These are phyloP conservation scores for Cairneyella variabilis DNA, from an alignment of 495 filamentous ascomycete species.

Conservation along the genomic window DNA sequence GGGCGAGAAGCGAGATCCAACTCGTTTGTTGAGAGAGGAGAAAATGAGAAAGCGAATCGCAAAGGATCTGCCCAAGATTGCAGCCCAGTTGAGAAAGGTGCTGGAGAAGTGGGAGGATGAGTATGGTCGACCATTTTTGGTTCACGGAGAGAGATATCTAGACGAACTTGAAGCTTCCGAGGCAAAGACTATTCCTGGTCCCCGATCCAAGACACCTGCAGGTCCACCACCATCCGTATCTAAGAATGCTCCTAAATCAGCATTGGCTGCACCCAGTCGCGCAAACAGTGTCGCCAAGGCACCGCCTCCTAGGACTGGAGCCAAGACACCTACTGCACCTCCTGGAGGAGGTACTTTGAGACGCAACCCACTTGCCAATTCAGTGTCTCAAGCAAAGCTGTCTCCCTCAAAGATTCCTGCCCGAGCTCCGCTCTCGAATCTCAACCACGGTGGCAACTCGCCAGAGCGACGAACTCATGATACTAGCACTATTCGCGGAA, in stretches of 20 bases:
- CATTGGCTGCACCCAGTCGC: slow-evolving; percentile 36
- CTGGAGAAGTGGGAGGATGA: slow-evolving; percentile 92
- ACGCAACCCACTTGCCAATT: slow-evolving; percentile 53
- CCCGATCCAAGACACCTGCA: slow-evolving; percentile 77
- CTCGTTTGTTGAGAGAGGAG: slow-evolving; percentile 91
- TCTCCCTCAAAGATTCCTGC: slow-evolving; percentile 81
- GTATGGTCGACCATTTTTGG: slow-evolving; percentile 86
- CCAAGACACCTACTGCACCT: slow-evolving; percentile 70
- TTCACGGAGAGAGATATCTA: slow-evolving; percentile 86
- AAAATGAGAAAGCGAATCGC: slow-evolving; percentile 96
- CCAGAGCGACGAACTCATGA: slow-evolving; percentile 55
- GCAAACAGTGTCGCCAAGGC: slow-evolving; percentile 47
- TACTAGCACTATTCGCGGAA: slow-evolving; percentile 42
- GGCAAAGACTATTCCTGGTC: slow-evolving; percentile 53
- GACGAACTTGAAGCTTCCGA: slow-evolving; percentile 66
- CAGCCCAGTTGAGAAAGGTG: slow-evolving; percentile 71
- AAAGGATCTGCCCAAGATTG: slow-evolving; percentile 91
- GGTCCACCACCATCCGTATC: slow-evolving; percentile 46
- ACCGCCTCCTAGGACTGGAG: slow-evolving; percentile 50
- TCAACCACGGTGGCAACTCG: slow-evolving; percentile 78
- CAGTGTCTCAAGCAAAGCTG: slow-evolving; percentile 34
- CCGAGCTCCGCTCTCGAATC: slow-evolving; percentile 72
- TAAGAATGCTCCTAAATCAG: slow-evolving; percentile 37
- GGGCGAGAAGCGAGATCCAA: slow-evolving; percentile 87
- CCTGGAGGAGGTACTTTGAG: slow-evolving; percentile 39